Percentiles rank a stretch among this genome's conserved stretches.
These are phyloP conservation scores for Hyaloperonospora brassicae DNA, from an alignment of 352 stramenopile species.

Conservation along the genomic window DNA sequence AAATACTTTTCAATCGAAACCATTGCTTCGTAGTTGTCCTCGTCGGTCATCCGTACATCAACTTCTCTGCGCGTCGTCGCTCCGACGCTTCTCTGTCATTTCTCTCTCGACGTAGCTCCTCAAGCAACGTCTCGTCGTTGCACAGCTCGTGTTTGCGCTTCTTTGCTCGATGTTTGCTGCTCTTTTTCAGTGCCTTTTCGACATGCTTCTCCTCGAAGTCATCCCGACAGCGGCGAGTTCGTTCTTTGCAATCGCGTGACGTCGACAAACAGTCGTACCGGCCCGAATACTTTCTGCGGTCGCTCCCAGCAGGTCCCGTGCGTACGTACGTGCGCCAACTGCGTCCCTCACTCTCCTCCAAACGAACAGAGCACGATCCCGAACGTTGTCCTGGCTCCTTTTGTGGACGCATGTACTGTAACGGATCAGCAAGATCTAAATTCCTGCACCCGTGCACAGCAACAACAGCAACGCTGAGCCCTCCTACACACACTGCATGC, in stretches of 20 bases:
- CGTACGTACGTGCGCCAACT: conserved; percentile 5
- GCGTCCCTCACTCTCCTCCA: not conserved
- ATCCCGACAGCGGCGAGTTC: not conserved
- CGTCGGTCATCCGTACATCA: conserved; percentile 15
- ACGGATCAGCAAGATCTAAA: conserved; percentile 27
- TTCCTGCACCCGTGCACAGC: conserved; percentile 19
- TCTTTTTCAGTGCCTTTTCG: conserved; percentile 10
- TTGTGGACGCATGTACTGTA: conserved; percentile 36
- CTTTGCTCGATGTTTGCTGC: conserved; percentile 11
- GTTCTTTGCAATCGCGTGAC: conserved; percentile 7
- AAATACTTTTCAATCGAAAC: conserved; percentile 28
- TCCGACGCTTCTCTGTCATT: conserved; percentile 30
- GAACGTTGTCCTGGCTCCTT: conserved; percentile 6
- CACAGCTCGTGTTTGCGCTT: conserved; percentile 13
- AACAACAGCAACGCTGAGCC: conserved; percentile 2
- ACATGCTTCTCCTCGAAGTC: not conserved
- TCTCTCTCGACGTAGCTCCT: conserved; percentile 39
- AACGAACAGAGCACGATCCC: conserved; percentile 2
- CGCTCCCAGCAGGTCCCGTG: conserved; percentile 16
- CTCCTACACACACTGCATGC: no score
- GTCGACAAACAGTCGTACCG: conserved; percentile 20
- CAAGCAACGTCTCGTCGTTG: conserved; percentile 18
- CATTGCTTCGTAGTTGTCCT: not conserved
- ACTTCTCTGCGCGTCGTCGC: conserved; percentile 19
- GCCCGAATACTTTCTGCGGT: conserved; percentile 27